phyloP scores from a whole-genome alignment of 1,284 basidiomycete genomes.

The Fomitopsis schrenkii region DNA sequence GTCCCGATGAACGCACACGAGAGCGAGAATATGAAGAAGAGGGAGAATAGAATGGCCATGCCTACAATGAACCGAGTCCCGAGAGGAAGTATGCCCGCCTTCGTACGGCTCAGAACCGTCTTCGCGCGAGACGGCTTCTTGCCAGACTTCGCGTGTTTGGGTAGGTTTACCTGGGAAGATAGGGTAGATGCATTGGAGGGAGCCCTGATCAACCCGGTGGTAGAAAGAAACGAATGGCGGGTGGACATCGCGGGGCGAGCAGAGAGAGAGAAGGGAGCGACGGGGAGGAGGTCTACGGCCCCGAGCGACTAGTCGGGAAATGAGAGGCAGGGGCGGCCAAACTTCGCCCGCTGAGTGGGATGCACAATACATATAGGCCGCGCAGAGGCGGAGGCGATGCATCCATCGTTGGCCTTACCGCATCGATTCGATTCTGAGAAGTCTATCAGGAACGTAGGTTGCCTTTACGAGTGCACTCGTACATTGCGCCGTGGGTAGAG shows the following conservation, averaged over 20 bases:
- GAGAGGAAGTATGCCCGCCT: constrained; percentile 32
- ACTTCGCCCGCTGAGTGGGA: not conserved
- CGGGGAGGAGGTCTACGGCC: not conserved
- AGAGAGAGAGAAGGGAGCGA: not conserved
- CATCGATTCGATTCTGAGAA: not conserved
- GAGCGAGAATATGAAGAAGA: constrained; percentile 45
- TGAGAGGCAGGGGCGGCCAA: not conserved
- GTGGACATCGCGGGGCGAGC: constrained; percentile 20
- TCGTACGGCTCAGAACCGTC: constrained; percentile 4
- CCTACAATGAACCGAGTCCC: constrained; percentile 35
- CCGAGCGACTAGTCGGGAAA: not conserved
- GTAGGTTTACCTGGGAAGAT: not conserved
- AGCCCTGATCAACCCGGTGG: constrained; percentile 26
- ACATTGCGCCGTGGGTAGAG: not conserved
- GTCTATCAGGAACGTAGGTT: not conserved
- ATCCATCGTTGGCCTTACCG: not conserved
- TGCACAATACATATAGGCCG: not conserved
- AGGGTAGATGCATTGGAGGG: constrained; percentile 12
- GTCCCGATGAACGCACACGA: constrained; percentile 47
- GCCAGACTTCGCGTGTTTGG: constrained; percentile 15
- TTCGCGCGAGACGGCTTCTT: constrained; percentile 6
- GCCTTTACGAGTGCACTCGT: not conserved
- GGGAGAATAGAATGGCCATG: constrained; percentile 36
- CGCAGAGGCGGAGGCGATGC: not conserved
- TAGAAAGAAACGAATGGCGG: constrained; percentile 30